Percentiles rank a stretch among this genome's conserved stretches.
Conservation (phyloP, 306 rosid genomes). For the Cicer pinnatifidum region DNA sequence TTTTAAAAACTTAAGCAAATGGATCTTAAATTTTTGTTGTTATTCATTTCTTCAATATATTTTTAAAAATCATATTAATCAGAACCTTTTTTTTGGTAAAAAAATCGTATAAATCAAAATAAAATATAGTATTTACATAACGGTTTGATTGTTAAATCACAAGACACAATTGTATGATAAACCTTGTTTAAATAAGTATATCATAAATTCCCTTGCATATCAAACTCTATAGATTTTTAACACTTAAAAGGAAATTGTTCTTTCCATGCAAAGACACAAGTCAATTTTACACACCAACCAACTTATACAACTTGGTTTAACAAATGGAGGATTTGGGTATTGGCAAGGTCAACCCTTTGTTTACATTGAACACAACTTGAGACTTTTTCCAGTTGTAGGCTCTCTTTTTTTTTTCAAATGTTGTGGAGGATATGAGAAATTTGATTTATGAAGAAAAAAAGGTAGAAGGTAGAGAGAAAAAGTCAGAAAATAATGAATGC, state of each 20-base stretch:
- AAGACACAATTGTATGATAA: not conserved
- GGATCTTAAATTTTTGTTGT: too few species aligned
- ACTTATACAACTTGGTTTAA: conserved; percentile 42
- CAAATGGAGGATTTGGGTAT: conserved; percentile 45
- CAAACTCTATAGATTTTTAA: conserved; percentile 29
- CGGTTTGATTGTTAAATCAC: not conserved
- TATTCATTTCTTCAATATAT: too few species aligned
- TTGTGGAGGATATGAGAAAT: conserved; percentile 30
- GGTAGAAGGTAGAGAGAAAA: conserved; percentile 1
- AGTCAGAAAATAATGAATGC: conserved; percentile 33
- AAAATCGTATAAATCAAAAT: too few species aligned
- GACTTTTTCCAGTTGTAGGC: conserved; percentile 49
- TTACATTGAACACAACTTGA: conserved; percentile 51
- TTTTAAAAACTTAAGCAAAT: too few species aligned
- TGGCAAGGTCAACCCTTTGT: conserved; percentile 44
- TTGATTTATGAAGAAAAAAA: conserved; percentile 39
- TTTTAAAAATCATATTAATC: too few species aligned
- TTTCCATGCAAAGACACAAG: conserved; percentile 45
- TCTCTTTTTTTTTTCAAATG: conserved; percentile 33
- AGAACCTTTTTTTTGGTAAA: too few species aligned
- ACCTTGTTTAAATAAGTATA: conserved; percentile 7
- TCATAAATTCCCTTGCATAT: conserved; percentile 29
- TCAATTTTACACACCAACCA: conserved; percentile 46
- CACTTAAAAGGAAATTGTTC: conserved; percentile 37
- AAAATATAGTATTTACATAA: too few species aligned